Evolutionary conservation across 139 green algal species (phyloP), one percentile per base, ranked within the genome.

Genomic region (Tetradesmus lagerheimii): DNA sequence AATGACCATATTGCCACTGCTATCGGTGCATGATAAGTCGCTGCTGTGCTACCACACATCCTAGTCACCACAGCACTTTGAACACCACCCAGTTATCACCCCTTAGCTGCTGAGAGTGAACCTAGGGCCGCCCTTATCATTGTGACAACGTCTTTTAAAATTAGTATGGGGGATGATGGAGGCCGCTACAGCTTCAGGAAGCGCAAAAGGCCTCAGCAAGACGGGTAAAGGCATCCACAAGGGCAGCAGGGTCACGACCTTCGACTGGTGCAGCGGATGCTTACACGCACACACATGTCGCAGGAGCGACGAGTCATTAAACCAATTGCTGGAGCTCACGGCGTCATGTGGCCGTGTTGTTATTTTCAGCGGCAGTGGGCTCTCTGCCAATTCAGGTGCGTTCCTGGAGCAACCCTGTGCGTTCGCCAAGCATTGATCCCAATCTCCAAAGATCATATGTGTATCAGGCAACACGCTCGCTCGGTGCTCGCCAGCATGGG

Each of bases 281-380:
- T 71, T 31, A 81, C 35, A 25, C 23, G 35, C 75, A 23, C 8
- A 0, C 27, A 29, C 9, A 25, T 2, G 27, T 8, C 45, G 74
- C 74, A 89, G 85, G 41, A 16, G 14, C 16, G 85, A 89, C 11
- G 85, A 89, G 71, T 18, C 29, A 16, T n/a, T 94, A 4, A 71
- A 83, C 27, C 14, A 90, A 12, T 71, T 95, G n/a, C 67, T 95
- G 4, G 53, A 91, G 20, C 64, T 93, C 25, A 77, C 74, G 11
- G 90, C 74, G 18, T 64, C 82, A 47, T 93, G 92, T 77, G 77
- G 83, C 16, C 94, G 93, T 1, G 91, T 98, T 15, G 86, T 98
- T 1, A 91, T 99, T 0, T 99, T 99, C 91, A 96, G 94, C 5
- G 97, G 97, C n/a, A 97, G 93, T 45, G 96, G 96, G 6, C 90